Conservation (phyloP, 1,284 basidiomycete species). For the Moesziomyces aphidis region DNA sequence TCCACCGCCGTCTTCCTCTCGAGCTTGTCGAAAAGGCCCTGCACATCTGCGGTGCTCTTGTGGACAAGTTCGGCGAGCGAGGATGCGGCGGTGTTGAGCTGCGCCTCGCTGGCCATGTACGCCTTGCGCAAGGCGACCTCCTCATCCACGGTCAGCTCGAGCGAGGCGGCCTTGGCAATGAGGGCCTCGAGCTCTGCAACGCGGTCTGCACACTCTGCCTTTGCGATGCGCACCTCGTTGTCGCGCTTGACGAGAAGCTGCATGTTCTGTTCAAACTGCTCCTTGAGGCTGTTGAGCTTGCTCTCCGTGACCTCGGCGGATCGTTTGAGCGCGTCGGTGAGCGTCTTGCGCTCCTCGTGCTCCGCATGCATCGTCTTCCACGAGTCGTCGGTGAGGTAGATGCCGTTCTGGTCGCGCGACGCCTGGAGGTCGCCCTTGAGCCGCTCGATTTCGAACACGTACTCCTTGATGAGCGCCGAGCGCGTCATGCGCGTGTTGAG, state of each 20-base stretch:
- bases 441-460: conserved; percentile 92
- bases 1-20: conserved; percentile 81
- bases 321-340: conserved; percentile 56
- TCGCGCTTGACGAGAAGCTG: conserved; percentile 63
- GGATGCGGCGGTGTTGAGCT: conserved; percentile 78
- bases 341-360: conserved; percentile 47
- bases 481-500: conserved; percentile 94
- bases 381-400: conserved; percentile 59
- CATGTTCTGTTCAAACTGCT: conserved; percentile 67
- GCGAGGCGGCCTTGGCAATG: conserved; percentile 40
- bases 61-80: conserved; percentile 77
- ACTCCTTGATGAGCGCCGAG: conserved; percentile 91
- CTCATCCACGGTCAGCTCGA: conserved; percentile 62
- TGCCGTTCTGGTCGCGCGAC: conserved; percentile 61
- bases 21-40: conserved; percentile 81
- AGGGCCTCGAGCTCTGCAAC: conserved; percentile 48
- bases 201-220: conserved; percentile 48
- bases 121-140: conserved; percentile 76
- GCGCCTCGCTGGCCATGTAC: conserved; percentile 79
- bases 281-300: conserved; percentile 60
- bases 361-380: conserved; percentile 59
- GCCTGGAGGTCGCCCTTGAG: conserved; percentile 86
- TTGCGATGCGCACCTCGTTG: conserved; percentile 48
- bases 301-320: conserved; percentile 60
- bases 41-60: conserved; percentile 79